phyloP scores from a whole-genome alignment of 257 asterid genomes.

The Lithospermum erythrorhizon region DNA sequence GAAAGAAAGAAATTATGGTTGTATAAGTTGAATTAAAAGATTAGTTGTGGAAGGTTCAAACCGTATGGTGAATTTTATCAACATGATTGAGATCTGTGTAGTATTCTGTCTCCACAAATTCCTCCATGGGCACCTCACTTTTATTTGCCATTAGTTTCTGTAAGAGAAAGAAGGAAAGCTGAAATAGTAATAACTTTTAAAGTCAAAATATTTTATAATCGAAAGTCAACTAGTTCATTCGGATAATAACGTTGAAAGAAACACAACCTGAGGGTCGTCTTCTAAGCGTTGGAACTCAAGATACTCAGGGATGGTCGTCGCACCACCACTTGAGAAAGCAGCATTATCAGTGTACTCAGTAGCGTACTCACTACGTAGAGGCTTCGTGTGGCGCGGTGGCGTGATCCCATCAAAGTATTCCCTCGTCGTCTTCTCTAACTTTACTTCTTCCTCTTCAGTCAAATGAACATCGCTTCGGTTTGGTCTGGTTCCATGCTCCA shows the following conservation, averaged over 20 bases:
- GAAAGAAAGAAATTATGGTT: too few species aligned
- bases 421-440: slow-evolving; percentile 52
- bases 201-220: background rate
- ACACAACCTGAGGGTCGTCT: slow-evolving; percentile 44
- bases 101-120: slow-evolving; percentile 76
- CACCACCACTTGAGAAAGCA: slow-evolving; percentile 13
- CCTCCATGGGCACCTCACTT: slow-evolving; percentile 34
- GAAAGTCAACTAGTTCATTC: too few species aligned
- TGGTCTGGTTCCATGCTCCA: slow-evolving; percentile 28
- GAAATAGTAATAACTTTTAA: background rate
- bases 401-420: slow-evolving; percentile 56
- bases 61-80: slow-evolving; percentile 92
- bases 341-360: slow-evolving; percentile 35
- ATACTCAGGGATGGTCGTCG: slow-evolving; percentile 37
- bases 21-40: background rate
- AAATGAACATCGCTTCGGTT: slow-evolving; percentile 73
- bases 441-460: slow-evolving; percentile 48
- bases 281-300: slow-evolving; percentile 55
- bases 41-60: slow-evolving; percentile 4
- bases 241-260: too few species aligned
- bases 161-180: background rate
- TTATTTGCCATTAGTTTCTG: slow-evolving; percentile 58
- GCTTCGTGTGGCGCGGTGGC: slow-evolving; percentile 84
- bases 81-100: slow-evolving; percentile 65
- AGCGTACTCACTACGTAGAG: slow-evolving; percentile 81